Evolutionary conservation across 2,329 filamentous ascomycete species (phyloP).

Genomic region (Davidsoniella australis): DNA sequence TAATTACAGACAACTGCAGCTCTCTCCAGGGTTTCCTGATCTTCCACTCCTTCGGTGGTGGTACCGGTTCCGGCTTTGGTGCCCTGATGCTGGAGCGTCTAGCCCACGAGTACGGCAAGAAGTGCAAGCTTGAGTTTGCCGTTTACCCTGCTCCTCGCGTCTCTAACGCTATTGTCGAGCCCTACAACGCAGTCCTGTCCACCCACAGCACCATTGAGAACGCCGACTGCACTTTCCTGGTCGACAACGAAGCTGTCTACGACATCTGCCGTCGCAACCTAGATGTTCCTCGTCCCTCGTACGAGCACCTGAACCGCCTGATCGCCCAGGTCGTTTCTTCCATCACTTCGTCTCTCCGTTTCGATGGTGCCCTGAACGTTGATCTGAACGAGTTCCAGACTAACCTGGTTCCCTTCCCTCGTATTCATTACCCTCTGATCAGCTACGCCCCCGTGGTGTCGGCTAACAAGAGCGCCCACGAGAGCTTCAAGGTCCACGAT

Average conservation of each 20-base stretch:
- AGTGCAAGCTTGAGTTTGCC: constrained; percentile 60
- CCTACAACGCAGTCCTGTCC: constrained; percentile 57
- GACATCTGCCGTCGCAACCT: constrained; percentile 59
- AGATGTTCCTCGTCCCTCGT: constrained; percentile 50
- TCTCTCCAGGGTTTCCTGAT: constrained; percentile 57
- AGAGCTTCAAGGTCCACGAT: constrained; percentile 75
- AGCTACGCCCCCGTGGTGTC: constrained; percentile 57
- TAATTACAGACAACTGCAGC: constrained; percentile 47
- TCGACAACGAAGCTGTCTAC: constrained; percentile 61
- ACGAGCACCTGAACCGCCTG: constrained; percentile 55
- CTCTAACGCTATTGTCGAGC: constrained; percentile 55
- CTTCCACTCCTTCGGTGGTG: constrained; percentile 60
- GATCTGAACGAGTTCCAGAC: constrained; percentile 66
- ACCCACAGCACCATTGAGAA: constrained; percentile 63
- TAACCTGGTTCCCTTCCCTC: constrained; percentile 56
- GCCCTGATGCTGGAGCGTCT: constrained; percentile 56
- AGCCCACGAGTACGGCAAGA: constrained; percentile 58
- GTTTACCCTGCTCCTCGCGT: constrained; percentile 55
- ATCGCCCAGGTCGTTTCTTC: constrained; percentile 61
- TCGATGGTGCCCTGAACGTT: constrained; percentile 56
- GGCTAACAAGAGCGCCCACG: constrained; percentile 60
- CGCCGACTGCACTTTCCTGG: constrained; percentile 63
- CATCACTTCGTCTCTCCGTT: constrained; percentile 55
- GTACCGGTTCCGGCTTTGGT: constrained; percentile 57
- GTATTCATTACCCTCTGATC: constrained; percentile 59